Percentiles rank a stretch among this genome's conserved stretches.
Evolutionary conservation across 805 yeast genomes (phyloP).

Genomic region (Teunomyces funiuensis): DNA sequence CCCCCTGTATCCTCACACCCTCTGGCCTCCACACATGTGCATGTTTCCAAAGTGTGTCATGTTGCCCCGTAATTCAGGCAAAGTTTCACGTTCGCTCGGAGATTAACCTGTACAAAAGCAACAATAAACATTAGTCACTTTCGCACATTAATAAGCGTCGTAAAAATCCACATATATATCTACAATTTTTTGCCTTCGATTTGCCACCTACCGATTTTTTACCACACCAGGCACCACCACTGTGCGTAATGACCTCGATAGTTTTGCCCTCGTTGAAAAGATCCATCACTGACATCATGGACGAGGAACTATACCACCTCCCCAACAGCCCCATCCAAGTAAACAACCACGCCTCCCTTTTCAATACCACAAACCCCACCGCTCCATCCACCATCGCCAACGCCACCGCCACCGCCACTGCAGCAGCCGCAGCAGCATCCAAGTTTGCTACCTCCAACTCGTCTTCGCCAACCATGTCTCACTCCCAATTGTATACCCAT

Average conservation of each 20-base stretch:
- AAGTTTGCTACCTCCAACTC: constrained; percentile 10
- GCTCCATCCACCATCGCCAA: constrained; percentile 1
- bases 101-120: constrained; percentile 3
- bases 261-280: constrained; percentile 52
- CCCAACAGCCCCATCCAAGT: constrained; percentile 24
- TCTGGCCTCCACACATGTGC: no score
- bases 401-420: constrained; percentile 11
- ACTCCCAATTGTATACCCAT: constrained; percentile 12
- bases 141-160: constrained; percentile 10
- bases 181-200: constrained; percentile 6
- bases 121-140: constrained; percentile 5
- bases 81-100: constrained; percentile 2
- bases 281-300: constrained; percentile 57
- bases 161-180: constrained; percentile 8
- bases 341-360: constrained; percentile 2
- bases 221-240: background rate
- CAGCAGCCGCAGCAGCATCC: constrained; percentile 11
- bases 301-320: constrained; percentile 54
- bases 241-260: constrained; percentile 43
- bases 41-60: background rate
- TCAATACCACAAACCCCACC: background rate
- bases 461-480: constrained; percentile 12
- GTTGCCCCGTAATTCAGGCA: background rate
- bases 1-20: no score
- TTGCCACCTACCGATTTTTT: constrained; percentile 2